Conservation (phyloP, 768 basidiomycete species). For the Macrocybe gigantea region DNA sequence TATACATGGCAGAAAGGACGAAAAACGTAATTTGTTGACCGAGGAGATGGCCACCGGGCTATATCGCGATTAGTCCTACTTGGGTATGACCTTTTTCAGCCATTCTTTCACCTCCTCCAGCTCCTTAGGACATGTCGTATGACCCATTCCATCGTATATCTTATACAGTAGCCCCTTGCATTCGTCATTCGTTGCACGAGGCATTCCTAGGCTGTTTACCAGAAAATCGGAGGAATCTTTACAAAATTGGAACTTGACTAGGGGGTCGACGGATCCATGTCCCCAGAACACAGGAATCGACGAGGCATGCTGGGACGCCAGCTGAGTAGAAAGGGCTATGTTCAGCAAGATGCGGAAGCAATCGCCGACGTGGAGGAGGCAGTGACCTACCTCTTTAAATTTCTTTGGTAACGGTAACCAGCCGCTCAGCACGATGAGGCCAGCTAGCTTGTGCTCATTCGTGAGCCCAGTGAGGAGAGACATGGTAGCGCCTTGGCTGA, state of each 20-base stretch:
- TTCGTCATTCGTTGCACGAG: constrained; percentile 31
- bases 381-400: constrained; percentile 53
- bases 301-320: constrained; percentile 52
- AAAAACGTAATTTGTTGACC: too few relatives aligned
- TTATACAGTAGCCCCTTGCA: constrained; percentile 61
- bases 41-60: neutral
- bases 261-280: constrained; percentile 70
- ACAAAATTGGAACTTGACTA: constrained; percentile 57
- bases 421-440: constrained; percentile 67
- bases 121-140: constrained; percentile 60
- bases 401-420: constrained; percentile 70
- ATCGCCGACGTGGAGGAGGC: neutral
- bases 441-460: constrained; percentile 60
- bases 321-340: constrained; percentile 29
- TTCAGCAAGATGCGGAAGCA: constrained; percentile 4
- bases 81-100: constrained; percentile 54
- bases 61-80: neutral
- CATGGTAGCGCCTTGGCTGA: constrained; percentile 83
- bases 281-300: constrained; percentile 82
- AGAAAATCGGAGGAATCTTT: constrained; percentile 53
- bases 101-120: constrained; percentile 66
- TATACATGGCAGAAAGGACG: too few relatives aligned
- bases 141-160: constrained; percentile 61
- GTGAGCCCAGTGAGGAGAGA: constrained; percentile 72
- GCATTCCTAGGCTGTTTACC: constrained; percentile 46